A percentile compares a stretch with the other conserved stretches of the same genome.
phyloP scores from a whole-genome alignment of 169 alveolate genomes.

The Plasmodium coatneyi region DNA sequence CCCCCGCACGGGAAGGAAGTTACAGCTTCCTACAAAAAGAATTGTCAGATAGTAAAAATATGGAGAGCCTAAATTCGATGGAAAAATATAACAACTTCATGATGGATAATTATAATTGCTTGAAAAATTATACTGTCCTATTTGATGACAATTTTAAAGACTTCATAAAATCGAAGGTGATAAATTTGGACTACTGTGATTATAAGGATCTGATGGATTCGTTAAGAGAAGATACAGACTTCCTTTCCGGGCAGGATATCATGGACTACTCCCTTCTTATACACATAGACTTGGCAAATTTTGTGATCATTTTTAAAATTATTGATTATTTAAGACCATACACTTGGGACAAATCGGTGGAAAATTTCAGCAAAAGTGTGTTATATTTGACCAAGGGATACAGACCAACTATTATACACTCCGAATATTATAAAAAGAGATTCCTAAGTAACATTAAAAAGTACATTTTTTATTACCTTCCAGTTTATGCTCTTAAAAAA shows the following conservation, averaged over 20 bases:
- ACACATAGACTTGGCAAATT: conserved; percentile 55
- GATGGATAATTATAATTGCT: conserved; percentile 38
- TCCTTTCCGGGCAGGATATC: conserved; percentile 43
- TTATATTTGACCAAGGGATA: conserved; percentile 69
- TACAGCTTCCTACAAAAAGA: conserved; percentile 12
- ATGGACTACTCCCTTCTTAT: conserved; percentile 71
- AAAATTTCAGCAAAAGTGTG: conserved; percentile 72
- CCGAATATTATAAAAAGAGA: conserved; percentile 71
- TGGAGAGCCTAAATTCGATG: conserved; percentile 22
- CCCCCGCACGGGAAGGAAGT: conserved; percentile 3
- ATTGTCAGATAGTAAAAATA: conserved; percentile 6
- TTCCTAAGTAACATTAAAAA: conserved; percentile 65
- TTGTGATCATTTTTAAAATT: conserved; percentile 55
- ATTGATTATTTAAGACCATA: conserved; percentile 74
- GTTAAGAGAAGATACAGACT: conserved; percentile 42
- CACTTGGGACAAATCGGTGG: conserved; percentile 75
- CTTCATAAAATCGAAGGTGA: conserved; percentile 47
- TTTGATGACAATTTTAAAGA: conserved; percentile 72
- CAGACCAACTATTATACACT: conserved; percentile 70
- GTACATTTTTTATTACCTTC: conserved; percentile 55
- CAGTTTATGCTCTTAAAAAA: conserved; percentile 43
- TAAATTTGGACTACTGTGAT: conserved; percentile 52
- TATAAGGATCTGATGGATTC: conserved; percentile 65
- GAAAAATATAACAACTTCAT: conserved; percentile 51
- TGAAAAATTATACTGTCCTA: conserved; percentile 25